Base-by-base conservation (phyloP, 208 protist genomes). In the Tritrichomonas foetus region DNA sequence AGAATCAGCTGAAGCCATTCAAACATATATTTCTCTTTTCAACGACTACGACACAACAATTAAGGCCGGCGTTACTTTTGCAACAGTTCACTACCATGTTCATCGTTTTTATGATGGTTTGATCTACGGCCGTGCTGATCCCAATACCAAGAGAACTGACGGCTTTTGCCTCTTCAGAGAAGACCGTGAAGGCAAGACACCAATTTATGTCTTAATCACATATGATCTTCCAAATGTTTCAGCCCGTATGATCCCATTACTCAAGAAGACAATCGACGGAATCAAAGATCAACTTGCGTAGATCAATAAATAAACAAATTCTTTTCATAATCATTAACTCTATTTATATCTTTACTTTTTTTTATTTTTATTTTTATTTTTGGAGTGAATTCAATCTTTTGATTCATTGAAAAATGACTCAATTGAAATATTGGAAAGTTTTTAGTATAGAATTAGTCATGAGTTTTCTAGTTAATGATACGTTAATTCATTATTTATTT, bases 81-180 rank as follows among this genome's bases (percentile, higher is more conserved):
- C 53, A 39, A 47, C 27, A 0, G 41, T 89, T 39, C 78, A 89
- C 47, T 89, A 55, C 16, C 78, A 89, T 61, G 78, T 89, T 16
- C 78, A 89, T n/a, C 41, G 78, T 1, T 89, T 89, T 16, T 89
- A 89, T 50, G 78, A 89, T 61, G 78, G 78, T 39, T 2, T 89
- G 1, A n/a, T 89, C 0, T 89, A 89, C 30, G 78, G 78, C 3
- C 13, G 78, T 14, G 78, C 78, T 55, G 78, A 89, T 57, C 78
- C 47, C 27, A 89, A 89, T 61, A 89, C 78, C 9, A 89, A 89
- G 47, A 53, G 47, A 39, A 89, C 78, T n/a, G 47, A 89, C 39
- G 78, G 78, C 20, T 89, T 89, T 47, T 89, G 78, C 47, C 5
- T 89, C 0, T 36, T 41, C 16, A 53, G 47, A 27, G 39, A 8